Percentiles rank a stretch among this genome's conserved stretches.
phyloP scores from a whole-genome alignment of 2,329 filamentous ascomycete species.

The Neofusicoccum umdonicola region DNA sequence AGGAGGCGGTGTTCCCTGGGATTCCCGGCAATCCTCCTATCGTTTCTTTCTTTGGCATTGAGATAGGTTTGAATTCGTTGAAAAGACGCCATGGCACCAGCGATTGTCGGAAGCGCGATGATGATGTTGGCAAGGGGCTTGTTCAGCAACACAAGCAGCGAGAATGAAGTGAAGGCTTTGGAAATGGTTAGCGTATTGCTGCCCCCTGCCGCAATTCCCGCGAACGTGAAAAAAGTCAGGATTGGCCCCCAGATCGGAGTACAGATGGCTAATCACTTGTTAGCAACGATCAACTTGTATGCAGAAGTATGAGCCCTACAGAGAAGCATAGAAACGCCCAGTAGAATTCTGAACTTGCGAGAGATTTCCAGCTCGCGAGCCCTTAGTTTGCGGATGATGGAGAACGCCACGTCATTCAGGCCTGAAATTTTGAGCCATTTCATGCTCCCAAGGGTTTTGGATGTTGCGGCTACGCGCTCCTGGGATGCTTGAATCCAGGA shows the following conservation, averaged over 20 bases:
- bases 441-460: conserved; percentile 49
- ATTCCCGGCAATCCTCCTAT: neutral
- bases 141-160: neutral
- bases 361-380: conserved; percentile 43
- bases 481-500: conserved; percentile 53
- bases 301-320: neutral
- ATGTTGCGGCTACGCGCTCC: conserved; percentile 48
- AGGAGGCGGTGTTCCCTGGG: neutral
- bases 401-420: conserved; percentile 41
- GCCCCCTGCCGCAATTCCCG: neutral
- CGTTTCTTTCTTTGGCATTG: neutral
- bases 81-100: neutral
- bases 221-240: neutral
- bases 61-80: neutral
- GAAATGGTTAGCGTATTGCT: neutral
- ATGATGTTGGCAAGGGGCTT: neutral
- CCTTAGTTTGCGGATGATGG: conserved; percentile 39
- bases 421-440: conserved; percentile 54
- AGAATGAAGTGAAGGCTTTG: neutral
- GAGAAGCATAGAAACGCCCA: conserved; percentile 43
- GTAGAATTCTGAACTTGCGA: conserved; percentile 40
- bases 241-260: neutral
- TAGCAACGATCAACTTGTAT: neutral
- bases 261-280: neutral
- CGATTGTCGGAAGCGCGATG: neutral